Evolutionary conservation across 2,329 filamentous ascomycete species (phyloP), one percentile per base, ranked within the genome.

Genomic region (Aspergillus novoparasiticus): DNA sequence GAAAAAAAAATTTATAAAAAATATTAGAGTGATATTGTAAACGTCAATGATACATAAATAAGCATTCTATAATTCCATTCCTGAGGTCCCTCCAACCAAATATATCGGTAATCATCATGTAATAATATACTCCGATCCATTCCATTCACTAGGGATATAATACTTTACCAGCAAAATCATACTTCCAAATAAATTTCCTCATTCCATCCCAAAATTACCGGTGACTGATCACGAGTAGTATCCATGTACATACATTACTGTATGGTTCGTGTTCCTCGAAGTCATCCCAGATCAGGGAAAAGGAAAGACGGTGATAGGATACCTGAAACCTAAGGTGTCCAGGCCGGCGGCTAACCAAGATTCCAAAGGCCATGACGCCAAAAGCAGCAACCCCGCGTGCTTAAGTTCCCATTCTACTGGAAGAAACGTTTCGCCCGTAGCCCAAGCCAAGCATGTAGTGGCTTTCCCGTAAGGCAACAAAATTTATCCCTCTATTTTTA

Each of bases 381-480:
- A 54, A 54, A 54, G 51, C 19, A 54, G 51, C 34, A 60, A 34
- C 58, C 58, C 58, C 50, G 58, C 55, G 32, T 45, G 21, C 36
- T 51, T 36, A 16, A 36, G 34, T 16, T 62, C n/a, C 43, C 51
- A 46, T 26, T 26, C 45, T n/a, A 54, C 32, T 54, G 51, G 30
- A 36, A 54, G 51, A 23, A 54, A 54, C 16, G 28, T 41, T 41
- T 41, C 8, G 39, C 51, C 51, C 51, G 28, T 30, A 21, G 32
- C 16, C 30, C 51, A 19, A 55, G 51, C 51, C 51, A 55, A 55
- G 51, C 51, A 55, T 39, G 41, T 55, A 41, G 51, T 55, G 51
- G 51, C 51, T 55, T 39, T 55, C 14, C 51, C 57, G 21, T 57
- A 63, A 63, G 61, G 58, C 58, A 63, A 50, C 61, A 57, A 59